These are phyloP conservation scores for Paramecium caudatum DNA, from an alignment of 73 alveolate genomes.

Conservation along the genomic window DNA sequence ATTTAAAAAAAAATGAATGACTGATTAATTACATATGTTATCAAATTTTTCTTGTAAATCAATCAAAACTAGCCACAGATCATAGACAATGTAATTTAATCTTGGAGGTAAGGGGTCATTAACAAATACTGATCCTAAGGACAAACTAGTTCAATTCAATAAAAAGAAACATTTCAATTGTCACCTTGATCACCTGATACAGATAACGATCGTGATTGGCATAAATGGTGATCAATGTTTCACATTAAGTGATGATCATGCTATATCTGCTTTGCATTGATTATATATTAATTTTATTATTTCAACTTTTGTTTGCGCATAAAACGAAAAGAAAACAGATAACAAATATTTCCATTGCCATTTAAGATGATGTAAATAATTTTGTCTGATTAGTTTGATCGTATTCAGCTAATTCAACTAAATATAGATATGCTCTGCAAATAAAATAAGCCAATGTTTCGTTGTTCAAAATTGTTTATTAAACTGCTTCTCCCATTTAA, in stretches of 20 bases:
- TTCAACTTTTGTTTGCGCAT: too few species aligned
- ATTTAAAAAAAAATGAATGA: too few species aligned
- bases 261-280: slow-evolving; percentile 10
- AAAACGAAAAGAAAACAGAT: not conserved
- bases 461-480: slow-evolving; percentile 88
- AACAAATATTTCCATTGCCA: not conserved
- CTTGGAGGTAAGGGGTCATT: too few species aligned
- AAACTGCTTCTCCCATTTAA: slow-evolving; percentile 94
- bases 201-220: slow-evolving; percentile 57
- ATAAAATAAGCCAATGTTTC: slow-evolving; percentile 99
- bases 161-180: slow-evolving; percentile 44
- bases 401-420: slow-evolving; percentile 87
- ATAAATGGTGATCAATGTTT: slow-evolving; percentile 38
- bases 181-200: slow-evolving; percentile 39
- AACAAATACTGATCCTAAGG: too few species aligned
- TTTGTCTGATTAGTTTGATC: too few species aligned
- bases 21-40: too few species aligned
- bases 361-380: too few species aligned
- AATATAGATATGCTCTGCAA: slow-evolving; percentile 94
- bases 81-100: too few species aligned
- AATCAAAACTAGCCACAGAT: too few species aligned
- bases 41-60: too few species aligned
- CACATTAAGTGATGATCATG: slow-evolving; percentile 63
- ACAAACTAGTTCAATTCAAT: slow-evolving; percentile 56
- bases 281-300: too few species aligned